Base-by-base conservation (phyloP, 345 rosid species). In the Ceriops decandra region DNA sequence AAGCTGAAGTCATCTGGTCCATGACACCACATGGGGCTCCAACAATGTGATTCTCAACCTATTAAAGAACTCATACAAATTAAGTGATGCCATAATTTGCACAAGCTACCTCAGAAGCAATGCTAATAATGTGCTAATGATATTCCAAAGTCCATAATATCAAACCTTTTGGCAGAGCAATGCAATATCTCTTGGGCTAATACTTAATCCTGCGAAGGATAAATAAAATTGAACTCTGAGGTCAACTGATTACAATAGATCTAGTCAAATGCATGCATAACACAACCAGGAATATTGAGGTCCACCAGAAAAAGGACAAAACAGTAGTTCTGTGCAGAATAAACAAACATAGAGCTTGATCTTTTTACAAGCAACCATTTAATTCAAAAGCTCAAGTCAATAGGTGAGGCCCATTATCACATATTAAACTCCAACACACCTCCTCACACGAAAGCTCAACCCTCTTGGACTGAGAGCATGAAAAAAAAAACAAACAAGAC, bases 11-110 rank as follows among this genome's bases (percentile, higher is more conserved):
- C 99, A 95, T 91, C 85, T 95, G 99, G 79, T 95, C 99, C 99
- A 95, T 95, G 58, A 95, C 93, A 67, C 99, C 98, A 70, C 98
- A 91, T 27, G 99, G 99, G 72, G 99, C 99, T 80, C 99, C 98
- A 80, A 95, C 99, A 74, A 95, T 84, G 73, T 88, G 98, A 84
- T 95, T 95, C 78, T 95, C 99, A 75, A 95, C 99, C 99, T 95
- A 78, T 33, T 35, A 70, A 72, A 62, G 16, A 72, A 42, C 63
- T 51, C 0, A 60, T 67, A 74, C 27, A 46, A 67, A 63, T 64
- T 26, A 76, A 62, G 20, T n/a, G 53, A 51, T 53, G 49, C 49
- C 57, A 61, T 54, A 64, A 62, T 15, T 56, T 38, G 58, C 33
- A 32, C 47, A 19, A 31, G n/a, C 17, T 72, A 6, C n/a, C 16